Evolutionary conservation across 1,284 basidiomycete species (phyloP), one percentile per base, ranked within the genome.

Genomic region (Thelephora terrestris): DNA sequence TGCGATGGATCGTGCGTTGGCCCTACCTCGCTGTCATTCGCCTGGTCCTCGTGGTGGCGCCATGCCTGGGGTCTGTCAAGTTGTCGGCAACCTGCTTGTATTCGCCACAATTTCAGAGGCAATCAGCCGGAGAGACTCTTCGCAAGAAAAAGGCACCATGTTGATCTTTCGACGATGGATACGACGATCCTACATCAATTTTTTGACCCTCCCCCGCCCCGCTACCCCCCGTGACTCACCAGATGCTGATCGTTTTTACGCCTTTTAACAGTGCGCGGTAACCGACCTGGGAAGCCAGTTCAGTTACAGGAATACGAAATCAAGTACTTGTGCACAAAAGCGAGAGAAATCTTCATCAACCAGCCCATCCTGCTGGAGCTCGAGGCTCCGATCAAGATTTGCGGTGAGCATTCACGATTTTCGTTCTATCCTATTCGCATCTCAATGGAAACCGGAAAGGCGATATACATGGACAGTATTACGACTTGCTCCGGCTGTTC

Each of bases 371-470:
- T 95, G 53, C 76, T 95, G 63, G 92, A 95, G 73, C 74, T 95
- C 58, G 91, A 95, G 66, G 91, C 91, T 50, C 91, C 91, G 61
- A 95, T 95, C 72, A 95, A 95, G 81, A 95, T 95, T 67, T 95
- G 92, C 64, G 91, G 91, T 92, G 57, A 58, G 88, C 81, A 39
- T 45, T 49, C 46, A 47, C 37, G 24, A 42, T 23, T 46, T 45
- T 35, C 46, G 36, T 46, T 39, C 23, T 34, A 20, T 36, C 27
- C 42, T 21, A 20, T 43, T 32, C 29, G 29, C 14, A 32, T 32
- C 29, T 32, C 29, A 42, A 20, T 21, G n/a, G 18, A 20, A 18
- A 36, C 18, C 21, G 24, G 18, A 43, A 61, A 91, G 90, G 91
- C 63, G 91, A 95, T 66, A 94, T 94, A 55, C 92, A 95, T 60